phyloP scores from a whole-genome alignment of 1,284 basidiomycete species.

The Ceratobasidium papillatum region DNA sequence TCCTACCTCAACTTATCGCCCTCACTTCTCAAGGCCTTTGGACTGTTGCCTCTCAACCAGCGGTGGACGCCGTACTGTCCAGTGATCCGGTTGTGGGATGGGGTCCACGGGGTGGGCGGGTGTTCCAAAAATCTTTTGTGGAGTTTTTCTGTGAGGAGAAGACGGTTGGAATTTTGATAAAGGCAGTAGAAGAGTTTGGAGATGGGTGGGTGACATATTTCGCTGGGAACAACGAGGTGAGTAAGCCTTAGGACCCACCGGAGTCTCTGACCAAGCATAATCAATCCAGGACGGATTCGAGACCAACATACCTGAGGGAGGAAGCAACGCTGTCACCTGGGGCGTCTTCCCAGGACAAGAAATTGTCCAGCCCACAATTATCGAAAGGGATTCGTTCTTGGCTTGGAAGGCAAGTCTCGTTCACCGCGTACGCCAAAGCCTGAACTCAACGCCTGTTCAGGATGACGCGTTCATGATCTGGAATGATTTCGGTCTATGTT shows the following conservation, averaged over 20 bases:
- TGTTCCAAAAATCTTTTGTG: slow-evolving; percentile 98
- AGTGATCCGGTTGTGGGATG: slow-evolving; percentile 86
- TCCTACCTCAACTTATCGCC: slow-evolving; percentile 79
- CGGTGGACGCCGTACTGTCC: slow-evolving; percentile 82
- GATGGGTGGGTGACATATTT: slow-evolving; percentile 82
- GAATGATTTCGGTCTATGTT: slow-evolving; percentile 92
- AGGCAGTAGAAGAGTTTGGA: slow-evolving; percentile 63
- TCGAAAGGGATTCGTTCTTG: slow-evolving; percentile 90
- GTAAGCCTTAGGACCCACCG: slow-evolving; percentile 44
- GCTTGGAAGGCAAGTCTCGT: slow-evolving; percentile 88
- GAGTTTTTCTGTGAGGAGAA: slow-evolving; percentile 87
- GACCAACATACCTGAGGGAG: slow-evolving; percentile 82
- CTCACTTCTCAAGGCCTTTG: slow-evolving; percentile 86
- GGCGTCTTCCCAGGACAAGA: slow-evolving; percentile 98
- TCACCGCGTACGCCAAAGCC: no score
- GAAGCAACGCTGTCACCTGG: slow-evolving; percentile 97
- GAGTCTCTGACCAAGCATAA: background rate
- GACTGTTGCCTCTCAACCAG: slow-evolving; percentile 97
- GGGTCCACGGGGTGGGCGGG: slow-evolving; percentile 90
- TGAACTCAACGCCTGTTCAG: no score
- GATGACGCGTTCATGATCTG: slow-evolving; percentile 98
- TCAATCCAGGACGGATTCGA: slow-evolving; percentile 75
- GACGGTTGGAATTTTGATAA: slow-evolving; percentile 72
- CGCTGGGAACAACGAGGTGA: slow-evolving; percentile 80
- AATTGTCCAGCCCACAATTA: slow-evolving; percentile 96